Percentiles rank a stretch among this genome's conserved stretches.
Evolutionary conservation across 768 basidiomycete species (phyloP).

Genomic region (Xanthoconium purpureum): DNA sequence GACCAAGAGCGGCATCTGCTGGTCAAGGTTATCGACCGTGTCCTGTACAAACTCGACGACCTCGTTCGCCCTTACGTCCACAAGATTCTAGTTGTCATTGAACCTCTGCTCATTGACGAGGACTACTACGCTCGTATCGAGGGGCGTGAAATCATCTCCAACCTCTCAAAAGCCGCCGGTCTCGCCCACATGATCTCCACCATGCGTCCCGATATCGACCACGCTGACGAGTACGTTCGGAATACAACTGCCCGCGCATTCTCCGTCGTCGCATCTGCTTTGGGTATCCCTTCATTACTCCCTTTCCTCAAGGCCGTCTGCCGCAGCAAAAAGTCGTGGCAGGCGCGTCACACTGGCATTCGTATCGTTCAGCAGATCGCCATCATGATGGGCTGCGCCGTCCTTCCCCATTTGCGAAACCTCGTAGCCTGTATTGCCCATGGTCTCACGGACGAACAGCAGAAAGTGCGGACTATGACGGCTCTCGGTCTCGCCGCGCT

Average conservation of each 20-base stretch:
- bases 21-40: conserved; percentile 98
- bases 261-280: conserved; percentile 97
- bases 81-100: conserved; percentile 99
- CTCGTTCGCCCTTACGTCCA: conserved; percentile 98
- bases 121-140: conserved; percentile 96
- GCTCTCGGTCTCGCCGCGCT: conserved; percentile 81
- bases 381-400: conserved; percentile 99
- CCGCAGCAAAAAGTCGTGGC: conserved; percentile 99
- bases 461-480: conserved; percentile 80
- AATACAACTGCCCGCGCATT: conserved; percentile 99
- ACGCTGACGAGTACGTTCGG: conserved; percentile 98
- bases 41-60: conserved; percentile 98
- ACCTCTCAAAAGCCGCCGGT: conserved; percentile 96
- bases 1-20: conserved; percentile 97
- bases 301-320: conserved; percentile 99
- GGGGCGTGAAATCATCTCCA: conserved; percentile 98
- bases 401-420: conserved; percentile 94
- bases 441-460: conserved; percentile 73
- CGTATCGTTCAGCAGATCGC: conserved; percentile 99
- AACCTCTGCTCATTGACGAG: conserved; percentile 97
- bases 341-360: conserved; percentile 98
- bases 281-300: conserved; percentile 94
- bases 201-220: conserved; percentile 99
- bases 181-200: conserved; percentile 99
- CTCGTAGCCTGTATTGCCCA: conserved; percentile 94